Evolutionary conservation across 2,329 filamentous ascomycete genomes (phyloP).

Genomic region (Phialophora chinensis): DNA sequence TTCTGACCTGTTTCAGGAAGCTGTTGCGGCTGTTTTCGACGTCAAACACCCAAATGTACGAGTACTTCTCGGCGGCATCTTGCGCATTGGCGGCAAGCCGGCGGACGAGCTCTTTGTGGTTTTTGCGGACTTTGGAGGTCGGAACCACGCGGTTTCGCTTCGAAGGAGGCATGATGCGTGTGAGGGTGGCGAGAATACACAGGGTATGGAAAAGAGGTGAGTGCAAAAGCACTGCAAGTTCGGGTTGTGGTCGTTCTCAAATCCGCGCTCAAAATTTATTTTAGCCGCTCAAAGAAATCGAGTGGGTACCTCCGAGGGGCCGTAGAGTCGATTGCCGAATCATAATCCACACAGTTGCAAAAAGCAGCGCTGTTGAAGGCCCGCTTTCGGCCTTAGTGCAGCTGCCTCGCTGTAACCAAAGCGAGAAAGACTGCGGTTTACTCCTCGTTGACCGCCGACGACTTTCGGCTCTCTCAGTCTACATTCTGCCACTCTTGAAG

Average conservation of each 20-base stretch:
- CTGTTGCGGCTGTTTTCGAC: constrained; percentile 99
- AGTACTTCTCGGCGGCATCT: constrained; percentile 81
- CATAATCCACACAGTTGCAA: too few relatives aligned
- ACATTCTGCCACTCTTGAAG: not conserved
- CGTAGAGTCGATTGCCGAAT: not conserved
- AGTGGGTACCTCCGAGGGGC: not conserved
- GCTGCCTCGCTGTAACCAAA: not conserved
- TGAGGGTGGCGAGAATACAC: not conserved
- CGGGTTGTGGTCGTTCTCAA: not conserved
- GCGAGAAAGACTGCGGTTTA: not conserved
- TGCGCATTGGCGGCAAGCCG: constrained; percentile 88
- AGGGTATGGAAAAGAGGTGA: not conserved
- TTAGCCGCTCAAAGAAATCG: too few relatives aligned
- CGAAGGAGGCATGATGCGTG: constrained; percentile 81
- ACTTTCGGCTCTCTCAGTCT: not conserved
- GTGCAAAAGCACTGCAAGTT: not conserved
- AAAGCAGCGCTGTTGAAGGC: too few relatives aligned
- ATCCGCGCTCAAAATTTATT: constrained; percentile 1
- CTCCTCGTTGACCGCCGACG: not conserved
- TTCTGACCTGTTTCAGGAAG: constrained; percentile 54
- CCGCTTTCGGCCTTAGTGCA: too few relatives aligned
- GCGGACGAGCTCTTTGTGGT: constrained; percentile 83
- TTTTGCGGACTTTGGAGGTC: constrained; percentile 88
- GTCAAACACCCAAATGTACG: constrained; percentile 90
- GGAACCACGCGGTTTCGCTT: constrained; percentile 90